phyloP scores from a whole-genome alignment of 805 yeast genomes.

The Kazachstania martiniae region DNA sequence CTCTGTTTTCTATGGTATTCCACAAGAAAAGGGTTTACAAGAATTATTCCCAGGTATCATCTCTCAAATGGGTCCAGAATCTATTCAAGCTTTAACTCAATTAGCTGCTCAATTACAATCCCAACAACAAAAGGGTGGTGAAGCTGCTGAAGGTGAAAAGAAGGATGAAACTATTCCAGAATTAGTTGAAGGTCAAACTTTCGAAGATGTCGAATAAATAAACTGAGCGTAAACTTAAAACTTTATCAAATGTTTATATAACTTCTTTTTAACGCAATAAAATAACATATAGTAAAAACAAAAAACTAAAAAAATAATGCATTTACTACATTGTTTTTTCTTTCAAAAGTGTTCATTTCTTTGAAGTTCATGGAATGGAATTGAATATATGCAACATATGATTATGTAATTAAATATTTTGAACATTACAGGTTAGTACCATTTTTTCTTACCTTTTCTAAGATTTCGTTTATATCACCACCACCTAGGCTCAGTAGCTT shows the following conservation, averaged over 20 bases:
- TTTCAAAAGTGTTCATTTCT: no score
- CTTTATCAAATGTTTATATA: not conserved
- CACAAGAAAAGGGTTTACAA: slow-evolving; percentile 84
- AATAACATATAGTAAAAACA: no score
- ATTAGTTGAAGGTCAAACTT: slow-evolving; percentile 23
- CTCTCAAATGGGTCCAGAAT: slow-evolving; percentile 93
- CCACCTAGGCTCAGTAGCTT: slow-evolving; percentile 28
- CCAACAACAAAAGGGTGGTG: slow-evolving; percentile 38
- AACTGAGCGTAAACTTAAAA: not conserved
- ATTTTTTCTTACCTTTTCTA: slow-evolving; percentile 9
- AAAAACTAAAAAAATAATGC: no score
- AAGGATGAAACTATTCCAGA: slow-evolving; percentile 64
- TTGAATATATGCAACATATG: no score
- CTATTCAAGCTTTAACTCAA: slow-evolving; percentile 78
- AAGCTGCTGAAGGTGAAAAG: slow-evolving; percentile 34
- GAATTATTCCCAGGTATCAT: slow-evolving; percentile 91
- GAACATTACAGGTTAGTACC: slow-evolving; percentile 1
- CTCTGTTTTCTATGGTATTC: slow-evolving; percentile 88
- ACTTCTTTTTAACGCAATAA: no score
- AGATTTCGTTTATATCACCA: slow-evolving; percentile 22
- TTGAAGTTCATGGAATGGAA: no score
- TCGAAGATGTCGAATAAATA: slow-evolving; percentile 31
- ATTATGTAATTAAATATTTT: no score
- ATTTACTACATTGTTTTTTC: no score
- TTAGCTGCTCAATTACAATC: slow-evolving; percentile 81